Percentiles rank a stretch among this genome's conserved stretches.
Evolutionary conservation across 2,329 filamentous ascomycete species (phyloP).

Genomic region (Talaromyces sp.): DNA sequence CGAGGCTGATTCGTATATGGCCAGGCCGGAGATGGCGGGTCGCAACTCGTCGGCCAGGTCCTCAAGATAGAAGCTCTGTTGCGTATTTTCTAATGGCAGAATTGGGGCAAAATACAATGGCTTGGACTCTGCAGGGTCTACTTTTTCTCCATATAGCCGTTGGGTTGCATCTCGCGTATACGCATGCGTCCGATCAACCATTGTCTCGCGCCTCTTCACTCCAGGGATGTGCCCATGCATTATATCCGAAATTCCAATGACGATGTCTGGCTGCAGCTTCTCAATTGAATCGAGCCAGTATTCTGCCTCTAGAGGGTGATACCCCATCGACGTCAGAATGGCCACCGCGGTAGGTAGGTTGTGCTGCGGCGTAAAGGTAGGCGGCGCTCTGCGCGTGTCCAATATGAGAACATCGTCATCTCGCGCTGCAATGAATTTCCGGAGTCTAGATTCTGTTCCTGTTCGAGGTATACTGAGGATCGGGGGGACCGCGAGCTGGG

Average conservation of each 20-base stretch:
- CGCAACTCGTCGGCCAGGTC: constrained; percentile 62
- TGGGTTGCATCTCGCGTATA: constrained; percentile 70
- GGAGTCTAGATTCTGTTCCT: constrained; percentile 55
- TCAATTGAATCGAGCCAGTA: constrained; percentile 65
- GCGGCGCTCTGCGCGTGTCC: constrained; percentile 71
- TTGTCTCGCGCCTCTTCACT: constrained; percentile 71
- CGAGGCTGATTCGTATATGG: constrained; percentile 70
- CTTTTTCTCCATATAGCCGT: constrained; percentile 31
- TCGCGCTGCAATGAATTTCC: constrained; percentile 71
- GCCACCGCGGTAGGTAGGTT: constrained; percentile 69
- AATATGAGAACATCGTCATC: constrained; percentile 64
- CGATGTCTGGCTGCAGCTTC: constrained; percentile 72
- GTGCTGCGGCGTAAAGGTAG: constrained; percentile 63
- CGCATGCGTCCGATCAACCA: constrained; percentile 77
- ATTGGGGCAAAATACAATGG: constrained; percentile 62
- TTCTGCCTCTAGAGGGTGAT: constrained; percentile 63
- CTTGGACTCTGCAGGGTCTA: constrained; percentile 20
- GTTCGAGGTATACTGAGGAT: constrained; percentile 48
- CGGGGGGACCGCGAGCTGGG: constrained; percentile 42
- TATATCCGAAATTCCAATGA: constrained; percentile 71
- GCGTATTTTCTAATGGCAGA: constrained; percentile 67
- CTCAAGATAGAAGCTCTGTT: constrained; percentile 76
- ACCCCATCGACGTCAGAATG: constrained; percentile 83
- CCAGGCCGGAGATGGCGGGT: constrained; percentile 61
- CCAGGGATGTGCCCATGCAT: constrained; percentile 58